Percentiles rank a stretch among this genome's conserved stretches.
phyloP scores from a whole-genome alignment of 352 stramenopile species.

The Phytophthora parvispora region DNA sequence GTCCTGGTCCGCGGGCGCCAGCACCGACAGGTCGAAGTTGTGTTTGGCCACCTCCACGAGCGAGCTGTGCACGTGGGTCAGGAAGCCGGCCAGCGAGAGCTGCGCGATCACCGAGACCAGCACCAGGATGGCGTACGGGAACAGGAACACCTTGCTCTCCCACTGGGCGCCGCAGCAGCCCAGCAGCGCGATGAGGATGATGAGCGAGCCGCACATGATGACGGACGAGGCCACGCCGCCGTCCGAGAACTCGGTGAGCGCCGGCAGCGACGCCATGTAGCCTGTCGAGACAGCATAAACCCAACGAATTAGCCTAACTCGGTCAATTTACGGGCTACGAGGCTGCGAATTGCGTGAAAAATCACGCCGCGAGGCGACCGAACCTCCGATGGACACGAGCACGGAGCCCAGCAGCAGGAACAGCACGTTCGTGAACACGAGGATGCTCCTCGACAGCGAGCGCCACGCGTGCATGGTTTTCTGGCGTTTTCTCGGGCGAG shows the following conservation, averaged over 20 bases:
- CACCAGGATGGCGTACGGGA: slow-evolving; percentile 85
- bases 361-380: slow-evolving; percentile 2
- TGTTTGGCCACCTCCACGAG: slow-evolving; percentile 68
- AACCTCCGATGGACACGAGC: slow-evolving; percentile 84
- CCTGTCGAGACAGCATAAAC: slow-evolving; percentile 37
- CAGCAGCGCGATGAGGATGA: slow-evolving; percentile 80
- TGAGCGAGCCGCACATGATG: slow-evolving; percentile 83
- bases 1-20: slow-evolving; percentile 61
- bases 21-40: slow-evolving; percentile 78
- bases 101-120: slow-evolving; percentile 83
- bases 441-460: slow-evolving; percentile 77
- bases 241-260: slow-evolving; percentile 86
- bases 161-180: slow-evolving; percentile 87
- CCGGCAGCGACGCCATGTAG: slow-evolving; percentile 84
- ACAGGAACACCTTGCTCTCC: slow-evolving; percentile 90
- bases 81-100: slow-evolving; percentile 81
- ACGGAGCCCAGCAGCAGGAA: slow-evolving; percentile 87
- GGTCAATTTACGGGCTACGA: slow-evolving; percentile 1
- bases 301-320: not conserved
- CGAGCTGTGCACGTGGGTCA: slow-evolving; percentile 84
- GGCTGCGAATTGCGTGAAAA: slow-evolving; percentile 3
- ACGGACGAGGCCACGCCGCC: slow-evolving; percentile 81
- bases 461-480: slow-evolving; percentile 68
- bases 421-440: slow-evolving; percentile 92
- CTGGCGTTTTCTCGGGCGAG: slow-evolving; percentile 8